A percentile compares a stretch with the other conserved stretches of the same genome.
Conservation (phyloP, 2,329 filamentous ascomycete genomes). For the Trichothecium roseum region DNA sequence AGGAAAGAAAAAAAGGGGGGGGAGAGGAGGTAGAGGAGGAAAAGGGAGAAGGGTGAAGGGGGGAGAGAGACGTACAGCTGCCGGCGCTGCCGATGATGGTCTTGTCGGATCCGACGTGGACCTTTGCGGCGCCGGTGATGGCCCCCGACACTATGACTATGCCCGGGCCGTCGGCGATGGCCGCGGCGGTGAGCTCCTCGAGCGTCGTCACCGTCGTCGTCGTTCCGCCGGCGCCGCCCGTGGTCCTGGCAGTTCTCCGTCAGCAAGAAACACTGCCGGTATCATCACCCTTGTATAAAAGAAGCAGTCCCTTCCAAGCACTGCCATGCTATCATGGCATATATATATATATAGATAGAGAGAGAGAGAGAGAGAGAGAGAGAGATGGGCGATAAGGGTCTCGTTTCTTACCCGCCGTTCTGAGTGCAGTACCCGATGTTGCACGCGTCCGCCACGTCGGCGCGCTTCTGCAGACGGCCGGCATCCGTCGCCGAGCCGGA, state of each 20-base stretch:
- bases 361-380: no score
- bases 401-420: slow-evolving; percentile 15
- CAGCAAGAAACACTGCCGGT: no score
- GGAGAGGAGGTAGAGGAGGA: no score
- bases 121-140: slow-evolving; percentile 13
- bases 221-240: slow-evolving; percentile 15
- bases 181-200: slow-evolving; percentile 14
- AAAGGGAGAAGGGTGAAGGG: no score
- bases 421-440: slow-evolving; percentile 20
- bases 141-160: slow-evolving; percentile 18
- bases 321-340: no score
- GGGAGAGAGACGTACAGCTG: slow-evolving; percentile 12
- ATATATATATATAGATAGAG: background rate
- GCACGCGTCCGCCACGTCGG: slow-evolving; percentile 24
- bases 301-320: no score
- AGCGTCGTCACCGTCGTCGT: slow-evolving; percentile 16
- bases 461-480: background rate
- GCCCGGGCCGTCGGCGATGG: slow-evolving; percentile 13
- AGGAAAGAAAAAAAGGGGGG: no score
- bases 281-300: no score
- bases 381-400: background rate
- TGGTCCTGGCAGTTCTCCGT: slow-evolving; percentile 14
- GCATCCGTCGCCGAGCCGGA: no score
- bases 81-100: slow-evolving; percentile 26
- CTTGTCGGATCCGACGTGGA: slow-evolving; percentile 29